A percentile compares a stretch with the other conserved stretches of the same genome.
Conservation (phyloP, 495 filamentous ascomycete genomes). For the Tuber magnatum region DNA sequence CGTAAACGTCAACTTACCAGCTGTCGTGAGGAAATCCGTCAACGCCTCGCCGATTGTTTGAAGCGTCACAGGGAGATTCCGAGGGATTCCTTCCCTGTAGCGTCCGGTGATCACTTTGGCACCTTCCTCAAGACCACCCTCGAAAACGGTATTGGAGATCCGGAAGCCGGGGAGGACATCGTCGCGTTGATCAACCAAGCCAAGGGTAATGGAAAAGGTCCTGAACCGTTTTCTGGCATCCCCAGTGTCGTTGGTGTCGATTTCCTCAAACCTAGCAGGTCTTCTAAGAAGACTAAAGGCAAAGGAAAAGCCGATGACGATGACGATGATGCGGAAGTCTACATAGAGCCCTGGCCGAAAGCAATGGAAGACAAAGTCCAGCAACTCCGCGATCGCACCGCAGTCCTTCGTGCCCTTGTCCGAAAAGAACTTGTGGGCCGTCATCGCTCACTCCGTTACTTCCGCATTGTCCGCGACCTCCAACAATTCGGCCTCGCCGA, state of each 20-base stretch:
- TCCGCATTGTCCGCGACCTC: slow-evolving; percentile 38
- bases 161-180: slow-evolving; percentile 35
- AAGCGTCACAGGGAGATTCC: slow-evolving; percentile 30
- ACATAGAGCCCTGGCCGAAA: slow-evolving; percentile 32
- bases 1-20: slow-evolving; percentile 41
- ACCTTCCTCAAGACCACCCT: slow-evolving; percentile 31
- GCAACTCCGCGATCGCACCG: slow-evolving; percentile 36
- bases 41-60: slow-evolving; percentile 39
- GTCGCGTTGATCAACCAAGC: slow-evolving; percentile 36
- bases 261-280: slow-evolving; percentile 23
- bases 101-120: slow-evolving; percentile 26
- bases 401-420: slow-evolving; percentile 32
- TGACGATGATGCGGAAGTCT: slow-evolving; percentile 23
- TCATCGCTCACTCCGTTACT: slow-evolving; percentile 40
- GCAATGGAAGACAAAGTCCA: slow-evolving; percentile 33
- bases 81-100: slow-evolving; percentile 16
- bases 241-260: slow-evolving; percentile 20
- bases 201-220: slow-evolving; percentile 26
- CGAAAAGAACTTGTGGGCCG: slow-evolving; percentile 40
- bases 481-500: slow-evolving; percentile 36
- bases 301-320: slow-evolving; percentile 14
- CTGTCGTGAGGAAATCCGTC: slow-evolving; percentile 39
- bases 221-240: slow-evolving; percentile 22
- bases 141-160: slow-evolving; percentile 35
- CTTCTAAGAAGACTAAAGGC: slow-evolving; percentile 20